A percentile compares a stretch with the other conserved stretches of the same genome.
These are phyloP conservation scores for Ophiostoma ulmi DNA, from an alignment of 2,329 filamentous ascomycete genomes.

Conservation along the genomic window DNA sequence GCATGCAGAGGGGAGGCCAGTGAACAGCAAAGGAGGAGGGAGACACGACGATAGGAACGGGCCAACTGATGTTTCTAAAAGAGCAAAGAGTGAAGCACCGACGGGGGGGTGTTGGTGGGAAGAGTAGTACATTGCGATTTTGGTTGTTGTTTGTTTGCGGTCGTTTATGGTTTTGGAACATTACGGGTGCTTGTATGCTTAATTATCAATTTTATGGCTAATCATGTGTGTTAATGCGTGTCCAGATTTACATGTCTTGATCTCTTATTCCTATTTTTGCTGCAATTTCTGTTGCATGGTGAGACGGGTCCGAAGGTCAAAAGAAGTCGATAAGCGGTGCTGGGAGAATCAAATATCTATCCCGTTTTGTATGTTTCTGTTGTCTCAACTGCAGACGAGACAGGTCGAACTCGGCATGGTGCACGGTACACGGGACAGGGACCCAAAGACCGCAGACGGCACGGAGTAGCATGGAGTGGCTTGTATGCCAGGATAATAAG, in stretches of 20 bases:
- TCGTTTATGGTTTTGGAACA: background rate
- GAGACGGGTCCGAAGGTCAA: background rate
- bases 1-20: too few relatives aligned
- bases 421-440: too few relatives aligned
- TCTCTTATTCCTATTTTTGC: background rate
- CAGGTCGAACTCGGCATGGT: too few relatives aligned
- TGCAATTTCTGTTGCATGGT: background rate
- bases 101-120: background rate
- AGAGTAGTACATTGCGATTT: background rate
- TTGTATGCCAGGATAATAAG: too few relatives aligned
- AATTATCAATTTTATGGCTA: background rate
- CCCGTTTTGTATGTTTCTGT: too few relatives aligned
- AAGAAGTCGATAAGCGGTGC: background rate
- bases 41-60: background rate
- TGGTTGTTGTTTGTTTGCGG: background rate
- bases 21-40: background rate
- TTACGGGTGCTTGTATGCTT: background rate
- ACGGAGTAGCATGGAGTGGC: too few relatives aligned
- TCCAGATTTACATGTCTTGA: background rate
- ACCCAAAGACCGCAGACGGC: too few relatives aligned
- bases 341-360: background rate
- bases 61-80: background rate
- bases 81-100: background rate
- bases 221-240: background rate
- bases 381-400: too few relatives aligned